These are phyloP conservation scores for Jamesozyma lodderae DNA, from an alignment of 805 yeast species.

Conservation along the genomic window DNA sequence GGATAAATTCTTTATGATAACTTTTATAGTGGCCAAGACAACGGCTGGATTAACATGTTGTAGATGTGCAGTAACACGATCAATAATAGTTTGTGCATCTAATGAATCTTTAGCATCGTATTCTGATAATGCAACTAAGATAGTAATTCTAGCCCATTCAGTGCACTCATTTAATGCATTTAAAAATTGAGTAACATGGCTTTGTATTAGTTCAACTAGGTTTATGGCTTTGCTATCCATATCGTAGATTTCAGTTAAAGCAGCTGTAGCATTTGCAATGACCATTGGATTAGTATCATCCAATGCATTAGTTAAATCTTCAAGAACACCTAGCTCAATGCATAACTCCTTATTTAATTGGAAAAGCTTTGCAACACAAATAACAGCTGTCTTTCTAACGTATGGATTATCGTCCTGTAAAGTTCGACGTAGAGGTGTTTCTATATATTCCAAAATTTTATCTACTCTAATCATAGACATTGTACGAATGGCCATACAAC, in stretches of 20 bases:
- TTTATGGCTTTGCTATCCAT: constrained; percentile 47
- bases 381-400: constrained; percentile 94
- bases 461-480: constrained; percentile 98
- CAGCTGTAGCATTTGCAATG: constrained; percentile 84
- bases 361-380: constrained; percentile 91
- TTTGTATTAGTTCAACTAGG: constrained; percentile 30
- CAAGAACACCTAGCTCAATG: constrained; percentile 78
- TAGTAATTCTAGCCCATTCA: constrained; percentile 96
- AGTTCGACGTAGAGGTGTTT: constrained; percentile 77
- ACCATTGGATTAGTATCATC: constrained; percentile 95
- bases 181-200: constrained; percentile 51
- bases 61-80: constrained; percentile 84
- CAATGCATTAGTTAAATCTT: constrained; percentile 53
- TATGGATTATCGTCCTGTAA: constrained; percentile 90
- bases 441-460: constrained; percentile 91
- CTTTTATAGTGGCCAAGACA: constrained; percentile 76
- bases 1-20: constrained; percentile 60
- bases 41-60: constrained; percentile 97
- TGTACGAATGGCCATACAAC: constrained; percentile 94
- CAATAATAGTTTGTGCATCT: constrained; percentile 80
- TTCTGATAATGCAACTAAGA: constrained; percentile 70
- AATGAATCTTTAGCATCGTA: constrained; percentile 46
- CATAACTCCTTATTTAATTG: constrained; percentile 77
- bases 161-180: constrained; percentile 92
- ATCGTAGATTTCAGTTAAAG: constrained; percentile 75